Percentiles rank a stretch among this genome's conserved stretches.
Conservation (phyloP, 495 filamentous ascomycete species). For the Tuber borchii region DNA sequence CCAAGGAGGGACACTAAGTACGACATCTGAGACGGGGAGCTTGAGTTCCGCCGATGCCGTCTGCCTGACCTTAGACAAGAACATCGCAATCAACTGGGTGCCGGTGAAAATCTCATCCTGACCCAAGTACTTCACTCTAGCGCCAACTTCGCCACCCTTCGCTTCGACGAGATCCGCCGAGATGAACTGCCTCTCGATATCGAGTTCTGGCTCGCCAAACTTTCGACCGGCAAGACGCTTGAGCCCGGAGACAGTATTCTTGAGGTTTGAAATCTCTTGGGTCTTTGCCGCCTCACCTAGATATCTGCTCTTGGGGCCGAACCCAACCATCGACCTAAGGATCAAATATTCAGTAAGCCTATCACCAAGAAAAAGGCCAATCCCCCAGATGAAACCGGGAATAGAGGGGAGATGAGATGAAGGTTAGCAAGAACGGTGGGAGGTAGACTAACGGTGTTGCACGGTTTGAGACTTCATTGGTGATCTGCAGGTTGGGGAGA, state of each 20-base stretch:
- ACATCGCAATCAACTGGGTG: conserved; percentile 89
- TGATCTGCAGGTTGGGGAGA: conserved; percentile 57
- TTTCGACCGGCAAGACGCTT: conserved; percentile 85
- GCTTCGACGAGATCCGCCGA: conserved; percentile 82
- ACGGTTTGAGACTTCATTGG: conserved; percentile 98
- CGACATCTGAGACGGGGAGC: conserved; percentile 88
- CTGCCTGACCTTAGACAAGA: conserved; percentile 84
- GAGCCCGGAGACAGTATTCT: conserved; percentile 90
- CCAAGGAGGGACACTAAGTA: conserved; percentile 91
- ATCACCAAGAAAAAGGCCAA: background rate
- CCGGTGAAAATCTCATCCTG: conserved; percentile 91
- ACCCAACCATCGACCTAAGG: conserved; percentile 80
- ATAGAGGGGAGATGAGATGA: background rate
- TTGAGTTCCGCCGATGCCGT: conserved; percentile 82
- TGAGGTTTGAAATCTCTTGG: conserved; percentile 97
- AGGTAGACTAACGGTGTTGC: conserved; percentile 76
- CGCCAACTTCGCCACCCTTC: conserved; percentile 79
- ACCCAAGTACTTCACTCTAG: conserved; percentile 85
- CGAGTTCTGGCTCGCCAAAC: conserved; percentile 81
- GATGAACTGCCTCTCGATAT: conserved; percentile 85
- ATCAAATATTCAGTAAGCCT: conserved; percentile 37
- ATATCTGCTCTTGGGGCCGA: conserved; percentile 85
- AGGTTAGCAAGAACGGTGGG: conserved; percentile 6
- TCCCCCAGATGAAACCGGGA: background rate
- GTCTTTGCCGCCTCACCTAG: conserved; percentile 94